Evolutionary conservation across 306 rosid species (phyloP), one percentile per base, ranked within the genome.

Genomic region (Glycine tomentella): DNA sequence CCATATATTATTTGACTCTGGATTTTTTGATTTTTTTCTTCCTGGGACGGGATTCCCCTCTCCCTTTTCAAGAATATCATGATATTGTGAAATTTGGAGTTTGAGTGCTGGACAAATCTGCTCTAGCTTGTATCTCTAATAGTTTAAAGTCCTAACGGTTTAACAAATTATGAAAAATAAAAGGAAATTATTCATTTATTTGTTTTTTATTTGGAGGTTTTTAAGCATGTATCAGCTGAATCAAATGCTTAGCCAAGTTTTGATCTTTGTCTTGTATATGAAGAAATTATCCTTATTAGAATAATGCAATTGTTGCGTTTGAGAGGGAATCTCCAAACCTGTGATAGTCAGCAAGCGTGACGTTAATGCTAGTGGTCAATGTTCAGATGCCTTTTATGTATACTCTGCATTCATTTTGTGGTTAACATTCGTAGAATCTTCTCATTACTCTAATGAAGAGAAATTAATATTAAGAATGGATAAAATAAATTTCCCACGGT

Each of bases 171-270:
- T 3, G 7, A 31, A 12, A 64, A 64, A 38, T 8, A 53, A 5
- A 9, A 44, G 13, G 20, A 55, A 36, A 4, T 9, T 36, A 68
- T 40, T 11, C 36, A 16, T 71, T 55, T 57, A 6, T 4, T 51
- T 63, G 15, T 15, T n/a, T 31, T 15, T 57, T 69, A 80, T 59
- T 69, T 36, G 51, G 12, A 13, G 64, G 40, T 84, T 74, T 51
- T 68, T 51, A 50, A 58, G 74, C 66, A n/a, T 59, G 59, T 84
- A 16, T 16, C 20, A 20, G 78, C 50, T 40, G 42, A 76, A 76
- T n/a, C 45, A 34, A 38, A 49, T 9, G 16, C 78, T 36, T 40
- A 55, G 75, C 14, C 51, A 31, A 33, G 55, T 46, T 48, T 61
- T 77, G 12, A 16, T 52, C 59, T 13, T 58, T 68, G 44, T 72